Conservation (phyloP, 2,329 filamentous ascomycete species). For the Colletotrichum salicis region DNA sequence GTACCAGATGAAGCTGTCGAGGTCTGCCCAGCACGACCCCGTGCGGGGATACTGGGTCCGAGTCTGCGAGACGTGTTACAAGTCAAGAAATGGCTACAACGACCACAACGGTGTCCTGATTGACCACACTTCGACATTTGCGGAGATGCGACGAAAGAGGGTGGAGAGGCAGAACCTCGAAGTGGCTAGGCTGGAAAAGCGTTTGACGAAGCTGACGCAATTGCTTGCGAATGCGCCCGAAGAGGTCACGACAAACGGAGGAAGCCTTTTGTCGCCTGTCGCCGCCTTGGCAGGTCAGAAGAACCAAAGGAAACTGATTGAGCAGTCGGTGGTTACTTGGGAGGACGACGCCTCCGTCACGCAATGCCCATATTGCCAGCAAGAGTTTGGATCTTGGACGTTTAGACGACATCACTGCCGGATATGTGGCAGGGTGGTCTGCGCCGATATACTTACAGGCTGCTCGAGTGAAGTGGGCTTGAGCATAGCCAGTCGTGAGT, state of each 20-base stretch:
- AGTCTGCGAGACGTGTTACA: constrained; percentile 99
- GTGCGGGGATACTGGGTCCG: constrained; percentile 91
- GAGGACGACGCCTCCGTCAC: constrained; percentile 86
- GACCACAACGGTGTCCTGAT: constrained; percentile 79
- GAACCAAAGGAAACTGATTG: constrained; percentile 81
- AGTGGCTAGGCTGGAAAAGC: constrained; percentile 88
- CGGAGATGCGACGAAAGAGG: constrained; percentile 75
- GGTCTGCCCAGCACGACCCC: constrained; percentile 89
- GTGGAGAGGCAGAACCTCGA: constrained; percentile 90
- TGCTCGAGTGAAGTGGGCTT: constrained; percentile 89
- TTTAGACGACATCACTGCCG: constrained; percentile 95
- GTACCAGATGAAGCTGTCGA: constrained; percentile 98
- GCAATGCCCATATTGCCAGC: constrained; percentile 93
- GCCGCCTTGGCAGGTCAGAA: constrained; percentile 74
- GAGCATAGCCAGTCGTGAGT: constrained; percentile 69
- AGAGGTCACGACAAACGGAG: constrained; percentile 65
- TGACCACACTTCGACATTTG: constrained; percentile 79
- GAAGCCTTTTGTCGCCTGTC: constrained; percentile 69
- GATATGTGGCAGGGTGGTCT: constrained; percentile 92
- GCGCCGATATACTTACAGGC: constrained; percentile 83
- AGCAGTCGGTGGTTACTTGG: constrained; percentile 95
- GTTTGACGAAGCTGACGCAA: constrained; percentile 88
- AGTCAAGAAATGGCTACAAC: constrained; percentile 94
- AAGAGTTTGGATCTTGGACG: constrained; percentile 93
- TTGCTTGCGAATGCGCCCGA: constrained; percentile 80